Evolutionary conservation across 148 eudicot species (phyloP).

Genomic region (Rhododendron griersonianum): DNA sequence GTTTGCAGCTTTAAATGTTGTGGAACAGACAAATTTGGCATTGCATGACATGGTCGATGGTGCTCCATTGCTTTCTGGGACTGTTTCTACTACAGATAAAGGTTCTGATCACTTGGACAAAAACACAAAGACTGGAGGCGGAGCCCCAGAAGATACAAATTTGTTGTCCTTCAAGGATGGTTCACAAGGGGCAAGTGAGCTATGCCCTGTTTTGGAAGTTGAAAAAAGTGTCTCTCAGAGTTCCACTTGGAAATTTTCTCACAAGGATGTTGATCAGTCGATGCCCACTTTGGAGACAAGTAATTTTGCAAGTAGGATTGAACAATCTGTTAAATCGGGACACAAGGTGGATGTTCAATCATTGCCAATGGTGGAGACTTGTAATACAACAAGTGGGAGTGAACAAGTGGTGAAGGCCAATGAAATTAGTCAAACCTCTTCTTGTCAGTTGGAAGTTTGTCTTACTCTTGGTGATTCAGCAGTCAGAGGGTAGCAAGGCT

Average conservation of each 20-base stretch:
- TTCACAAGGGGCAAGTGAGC: slow-evolving; percentile 12
- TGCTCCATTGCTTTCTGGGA: slow-evolving; percentile 14
- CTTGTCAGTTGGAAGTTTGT: slow-evolving; percentile 19
- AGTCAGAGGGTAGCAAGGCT: slow-evolving; percentile 13
- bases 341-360: slow-evolving; percentile 20
- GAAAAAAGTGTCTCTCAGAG: slow-evolving; percentile 18
- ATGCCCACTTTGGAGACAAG: slow-evolving; percentile 24
- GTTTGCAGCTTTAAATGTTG: slow-evolving; percentile 12
- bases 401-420: slow-evolving; percentile 17
- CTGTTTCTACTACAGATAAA: slow-evolving; percentile 11
- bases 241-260: slow-evolving; percentile 5
- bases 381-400: slow-evolving; percentile 16
- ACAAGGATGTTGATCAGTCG: slow-evolving; percentile 22
- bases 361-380: slow-evolving; percentile 22
- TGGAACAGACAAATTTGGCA: not conserved
- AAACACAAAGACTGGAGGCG: slow-evolving; percentile 14
- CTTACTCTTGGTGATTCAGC: slow-evolving; percentile 15
- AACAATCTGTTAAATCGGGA: slow-evolving; percentile 6
- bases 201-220: slow-evolving; percentile 18
- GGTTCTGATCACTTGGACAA: slow-evolving; percentile 15
- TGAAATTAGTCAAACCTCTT: slow-evolving; percentile 9
- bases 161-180: slow-evolving; percentile 14
- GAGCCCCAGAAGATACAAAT: slow-evolving; percentile 15
- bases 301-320: slow-evolving; percentile 19
- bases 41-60: slow-evolving; percentile 14